These are phyloP conservation scores for Sphagnurus paluster DNA, from an alignment of 1,284 basidiomycete genomes.

Conservation along the genomic window DNA sequence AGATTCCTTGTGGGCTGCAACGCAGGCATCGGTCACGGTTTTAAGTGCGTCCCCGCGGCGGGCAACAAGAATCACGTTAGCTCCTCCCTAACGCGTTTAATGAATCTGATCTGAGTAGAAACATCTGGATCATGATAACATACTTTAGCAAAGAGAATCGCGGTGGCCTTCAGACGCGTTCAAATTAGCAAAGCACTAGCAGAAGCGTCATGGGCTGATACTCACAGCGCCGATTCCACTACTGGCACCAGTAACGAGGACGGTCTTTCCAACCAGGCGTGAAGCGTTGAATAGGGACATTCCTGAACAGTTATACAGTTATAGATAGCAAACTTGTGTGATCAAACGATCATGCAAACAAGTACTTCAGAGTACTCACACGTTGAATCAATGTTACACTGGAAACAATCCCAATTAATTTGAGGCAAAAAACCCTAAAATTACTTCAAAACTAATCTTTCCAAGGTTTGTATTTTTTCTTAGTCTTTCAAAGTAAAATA, in stretches of 20 bases:
- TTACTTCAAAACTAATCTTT: too few relatives aligned
- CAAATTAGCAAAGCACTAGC: conserved; percentile 11
- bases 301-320: too few relatives aligned
- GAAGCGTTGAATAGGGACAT: conserved; percentile 82
- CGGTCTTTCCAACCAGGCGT: conserved; percentile 79
- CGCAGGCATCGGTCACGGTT: conserved; percentile 64
- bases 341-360: too few relatives aligned
- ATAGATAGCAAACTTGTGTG: too few relatives aligned
- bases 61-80: conserved; percentile 76
- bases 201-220: not conserved
- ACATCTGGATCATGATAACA: not conserved
- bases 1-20: conserved; percentile 69
- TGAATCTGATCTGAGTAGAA: too few relatives aligned
- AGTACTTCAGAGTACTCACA: too few relatives aligned
- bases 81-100: conserved; percentile 56
- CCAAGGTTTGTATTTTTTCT: too few relatives aligned
- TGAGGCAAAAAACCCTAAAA: too few relatives aligned
- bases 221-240: conserved; percentile 80
- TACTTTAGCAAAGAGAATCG: conserved; percentile 82
- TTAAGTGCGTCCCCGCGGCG: conserved; percentile 67
- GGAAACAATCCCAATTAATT: too few relatives aligned
- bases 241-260: conserved; percentile 86
- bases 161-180: conserved; percentile 61
- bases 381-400: too few relatives aligned
- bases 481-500: too few relatives aligned